phyloP scores from a whole-genome alignment of 129 eudicot genomes.

The Flaveria linearis region DNA sequence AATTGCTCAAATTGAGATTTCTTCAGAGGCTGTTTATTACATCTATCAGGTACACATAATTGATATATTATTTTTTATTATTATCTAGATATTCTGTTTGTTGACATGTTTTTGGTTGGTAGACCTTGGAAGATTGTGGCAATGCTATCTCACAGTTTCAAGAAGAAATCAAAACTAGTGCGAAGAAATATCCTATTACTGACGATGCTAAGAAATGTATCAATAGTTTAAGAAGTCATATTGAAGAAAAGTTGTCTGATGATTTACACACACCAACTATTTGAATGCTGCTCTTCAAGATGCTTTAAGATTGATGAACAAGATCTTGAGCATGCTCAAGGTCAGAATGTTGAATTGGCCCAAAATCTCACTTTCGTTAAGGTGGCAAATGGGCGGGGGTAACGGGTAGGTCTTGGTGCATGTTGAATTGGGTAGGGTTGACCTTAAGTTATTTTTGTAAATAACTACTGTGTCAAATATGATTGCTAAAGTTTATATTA shows the following conservation, averaged over 20 bases:
- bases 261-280: conserved; percentile 76
- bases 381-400: neutral
- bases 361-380: neutral
- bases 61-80: neutral
- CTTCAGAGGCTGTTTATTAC: conserved; percentile 70
- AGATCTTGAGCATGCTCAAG: conserved; percentile 57
- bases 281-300: conserved; percentile 63
- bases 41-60: conserved; percentile 62
- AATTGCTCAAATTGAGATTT: conserved; percentile 60
- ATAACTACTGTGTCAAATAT: too few species aligned
- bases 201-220: conserved; percentile 53
- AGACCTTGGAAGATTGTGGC: conserved; percentile 33
- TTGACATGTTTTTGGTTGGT: neutral
- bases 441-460: neutral
- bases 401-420: neutral
- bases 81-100: neutral
- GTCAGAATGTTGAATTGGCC: conserved; percentile 25
- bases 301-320: conserved; percentile 57
- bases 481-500: too few species aligned
- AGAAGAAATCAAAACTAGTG: conserved; percentile 41
- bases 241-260: conserved; percentile 60
- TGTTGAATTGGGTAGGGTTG: neutral
- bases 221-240: conserved; percentile 45
- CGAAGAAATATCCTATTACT: conserved; percentile 37
- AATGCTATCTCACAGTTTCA: conserved; percentile 41